Evolutionary conservation across 1,139 yeast genomes (phyloP), one percentile per base, ranked within the genome.

Genomic region (Blastobotrys indianensis): DNA sequence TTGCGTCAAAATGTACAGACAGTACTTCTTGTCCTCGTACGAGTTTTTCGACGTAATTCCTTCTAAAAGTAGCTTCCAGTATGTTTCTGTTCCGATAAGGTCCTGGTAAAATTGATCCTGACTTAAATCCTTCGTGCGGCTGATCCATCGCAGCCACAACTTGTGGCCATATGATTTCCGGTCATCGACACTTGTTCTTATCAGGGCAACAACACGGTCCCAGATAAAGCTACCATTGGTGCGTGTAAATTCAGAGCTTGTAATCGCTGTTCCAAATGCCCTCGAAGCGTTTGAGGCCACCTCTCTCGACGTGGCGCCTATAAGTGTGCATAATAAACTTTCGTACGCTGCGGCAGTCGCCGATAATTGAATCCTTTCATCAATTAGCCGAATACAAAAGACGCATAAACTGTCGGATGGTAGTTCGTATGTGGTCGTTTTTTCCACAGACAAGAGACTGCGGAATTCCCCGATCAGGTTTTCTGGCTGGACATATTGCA

Each of bases 21-120:
- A 73, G 56, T 79, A 77, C 60, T 86, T 87, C 42, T 88, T 74
- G 47, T 77, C 80, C 51, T 85, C 95, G 57, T 84, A 90, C 0
- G 78, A 69, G 8, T 29, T 25, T 4, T 66, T 60, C 47, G 79
- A 74, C 11, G 74, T 71, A 33, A 86, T 65, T 0, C 87, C 85
- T 11, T 57, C 54, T 54, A 82, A 86, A 30, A 87, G 60, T 9
- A 62, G 56, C 9, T 52, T 45, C 94, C 95, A 87, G 59, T 83
- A 86, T 1, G 61, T 54, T 2, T 71, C 68, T 1, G 53, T 39
- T 23, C 62, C 56, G 4, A 80, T 53, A 2, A 71, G 54, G 0
- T 48, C 32, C 41, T 74, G 73, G 46, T 75, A 73, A 0, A 47
- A 30, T 1, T 44, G 32, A 15, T 63, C 58, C 0, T 44, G 31